phyloP scores from a whole-genome alignment of 2,329 filamentous ascomycete genomes.

The Xylariales sp. region DNA sequence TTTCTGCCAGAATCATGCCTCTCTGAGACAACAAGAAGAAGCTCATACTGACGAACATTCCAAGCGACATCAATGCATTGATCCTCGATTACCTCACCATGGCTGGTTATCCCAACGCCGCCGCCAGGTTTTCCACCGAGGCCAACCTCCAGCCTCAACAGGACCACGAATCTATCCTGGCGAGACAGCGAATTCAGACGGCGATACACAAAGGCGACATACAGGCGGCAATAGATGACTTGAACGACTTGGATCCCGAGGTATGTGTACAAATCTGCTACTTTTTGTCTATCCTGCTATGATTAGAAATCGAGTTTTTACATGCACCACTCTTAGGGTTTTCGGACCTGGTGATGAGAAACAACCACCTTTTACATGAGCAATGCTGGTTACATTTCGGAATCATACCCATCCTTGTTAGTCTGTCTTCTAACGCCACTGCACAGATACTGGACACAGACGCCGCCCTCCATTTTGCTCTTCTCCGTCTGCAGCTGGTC shows the following conservation, averaged over 20 bases:
- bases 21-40: no score
- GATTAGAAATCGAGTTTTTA: conserved; percentile 86
- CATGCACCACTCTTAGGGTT: conserved; percentile 99
- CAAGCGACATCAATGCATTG: conserved; percentile 88
- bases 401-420: not conserved
- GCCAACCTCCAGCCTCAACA: conserved; percentile 77
- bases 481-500: conserved; percentile 86
- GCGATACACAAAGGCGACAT: conserved; percentile 84
- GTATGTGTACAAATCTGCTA: conserved; percentile 49
- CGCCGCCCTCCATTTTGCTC: conserved; percentile 77
- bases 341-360: conserved; percentile 85
- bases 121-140: conserved; percentile 88
- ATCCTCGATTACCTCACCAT: conserved; percentile 97
- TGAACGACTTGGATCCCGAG: conserved; percentile 88
- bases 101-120: conserved; percentile 89
- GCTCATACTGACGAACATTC: conserved; percentile 25
- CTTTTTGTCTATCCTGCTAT: conserved; percentile 47
- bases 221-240: conserved; percentile 73
- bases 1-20: no score
- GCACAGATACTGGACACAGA: conserved; percentile 82
- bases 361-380: conserved; percentile 73
- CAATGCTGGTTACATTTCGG: conserved; percentile 19
- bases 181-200: conserved; percentile 77
- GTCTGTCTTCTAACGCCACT: conserved; percentile 13
- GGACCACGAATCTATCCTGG: conserved; percentile 67